Percentiles rank a stretch among this genome's conserved stretches.
Evolutionary conservation across 2,329 filamentous ascomycete genomes (phyloP).

Genomic region (Fusarium agapanthi): DNA sequence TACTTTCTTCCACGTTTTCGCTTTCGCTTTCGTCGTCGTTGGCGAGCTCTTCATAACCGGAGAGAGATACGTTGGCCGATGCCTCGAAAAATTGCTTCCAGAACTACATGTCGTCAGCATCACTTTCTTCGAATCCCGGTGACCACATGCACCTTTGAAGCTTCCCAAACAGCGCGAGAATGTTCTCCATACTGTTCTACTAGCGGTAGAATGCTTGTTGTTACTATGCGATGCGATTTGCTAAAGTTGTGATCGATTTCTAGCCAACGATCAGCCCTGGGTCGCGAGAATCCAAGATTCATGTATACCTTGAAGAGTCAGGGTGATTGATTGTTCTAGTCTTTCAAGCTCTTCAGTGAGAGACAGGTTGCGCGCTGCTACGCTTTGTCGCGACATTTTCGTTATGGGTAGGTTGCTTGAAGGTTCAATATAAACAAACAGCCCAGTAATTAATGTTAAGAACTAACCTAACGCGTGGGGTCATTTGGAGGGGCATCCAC

Average conservation of each 20-base stretch:
- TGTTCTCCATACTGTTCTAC: constrained; percentile 96
- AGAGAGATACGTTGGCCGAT: constrained; percentile 95
- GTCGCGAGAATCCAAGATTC: not conserved
- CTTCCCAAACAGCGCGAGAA: constrained; percentile 94
- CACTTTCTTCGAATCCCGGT: not conserved
- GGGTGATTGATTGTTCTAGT: constrained; percentile 94
- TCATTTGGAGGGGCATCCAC: constrained; percentile 9
- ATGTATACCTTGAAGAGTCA: constrained; percentile 83
- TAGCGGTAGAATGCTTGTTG: constrained; percentile 88
- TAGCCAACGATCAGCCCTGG: constrained; percentile 47
- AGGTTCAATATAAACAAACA: constrained; percentile 13
- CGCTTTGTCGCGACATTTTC: constrained; percentile 59
- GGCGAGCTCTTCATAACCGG: constrained; percentile 87
- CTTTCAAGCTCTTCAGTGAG: constrained; percentile 95
- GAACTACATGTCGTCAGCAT: constrained; percentile 66
- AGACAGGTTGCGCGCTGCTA: constrained; percentile 68
- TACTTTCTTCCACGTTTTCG: constrained; percentile 59
- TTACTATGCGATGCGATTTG: constrained; percentile 94
- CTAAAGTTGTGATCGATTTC: constrained; percentile 99
- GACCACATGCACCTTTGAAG: constrained; percentile 75
- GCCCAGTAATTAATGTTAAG: not conserved
- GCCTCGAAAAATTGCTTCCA: constrained; percentile 99
- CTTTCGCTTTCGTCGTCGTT: constrained; percentile 69
- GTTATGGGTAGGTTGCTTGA: not conserved
- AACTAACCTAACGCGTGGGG: constrained; percentile 17